Evolutionary conservation across 371 early-diverging fungal species (phyloP).

Genomic region (Dichotomocladium elegans): DNA sequence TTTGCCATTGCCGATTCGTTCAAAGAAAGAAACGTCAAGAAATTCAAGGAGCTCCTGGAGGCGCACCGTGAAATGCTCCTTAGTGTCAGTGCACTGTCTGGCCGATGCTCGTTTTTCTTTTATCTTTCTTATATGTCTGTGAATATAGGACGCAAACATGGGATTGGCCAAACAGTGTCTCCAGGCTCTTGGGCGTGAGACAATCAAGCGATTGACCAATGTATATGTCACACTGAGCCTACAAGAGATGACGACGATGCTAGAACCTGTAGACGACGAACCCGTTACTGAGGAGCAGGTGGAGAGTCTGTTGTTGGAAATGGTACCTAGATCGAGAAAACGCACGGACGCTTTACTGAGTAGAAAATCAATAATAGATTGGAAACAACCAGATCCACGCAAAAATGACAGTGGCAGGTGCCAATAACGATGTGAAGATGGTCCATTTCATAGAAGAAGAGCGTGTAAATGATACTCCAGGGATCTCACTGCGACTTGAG

Average conservation of each 20-base stretch:
- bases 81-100: conserved; percentile 13
- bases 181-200: conserved; percentile 50
- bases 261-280: conserved; percentile 24
- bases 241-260: conserved; percentile 60
- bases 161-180: conserved; percentile 74
- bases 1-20: conserved; percentile 58
- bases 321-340: too few relatives aligned
- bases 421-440: conserved; percentile 49
- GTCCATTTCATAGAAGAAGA: conserved; percentile 65
- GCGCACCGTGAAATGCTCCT: conserved; percentile 24
- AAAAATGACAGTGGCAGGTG: conserved; percentile 43
- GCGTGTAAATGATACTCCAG: conserved; percentile 31
- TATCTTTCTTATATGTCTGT: neutral
- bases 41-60: conserved; percentile 29
- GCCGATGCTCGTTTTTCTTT: neutral
- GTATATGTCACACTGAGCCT: conserved; percentile 76
- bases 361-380: too few relatives aligned
- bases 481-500: conserved; percentile 32
- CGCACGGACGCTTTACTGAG: too few relatives aligned
- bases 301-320: conserved; percentile 45
- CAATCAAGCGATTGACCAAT: conserved; percentile 68
- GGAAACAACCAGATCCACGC: conserved; percentile 59
- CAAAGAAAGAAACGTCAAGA: conserved; percentile 29
- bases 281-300: conserved; percentile 22
- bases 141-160: conserved; percentile 50